Evolutionary conservation across 2,329 filamentous ascomycete genomes (phyloP), one percentile per base, ranked within the genome.

Genomic region (Macrophomina pseudophaseolina): DNA sequence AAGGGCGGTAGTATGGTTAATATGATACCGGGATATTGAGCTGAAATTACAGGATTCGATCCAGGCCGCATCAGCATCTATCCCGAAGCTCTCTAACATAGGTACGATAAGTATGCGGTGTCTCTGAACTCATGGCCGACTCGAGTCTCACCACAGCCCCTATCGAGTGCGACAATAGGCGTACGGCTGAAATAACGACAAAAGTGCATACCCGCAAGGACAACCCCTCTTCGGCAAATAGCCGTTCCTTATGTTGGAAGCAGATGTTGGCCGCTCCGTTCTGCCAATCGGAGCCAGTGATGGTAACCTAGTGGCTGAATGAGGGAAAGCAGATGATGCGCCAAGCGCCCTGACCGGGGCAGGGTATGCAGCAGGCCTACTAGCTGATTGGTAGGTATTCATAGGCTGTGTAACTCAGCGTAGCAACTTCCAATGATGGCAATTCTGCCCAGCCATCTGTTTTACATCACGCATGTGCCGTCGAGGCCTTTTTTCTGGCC

Each of bases 401-500:
- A 33, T 48, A 44, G 42, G 28, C 16, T 46, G 9, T n/a, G 56
- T 46, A n/a, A 18, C 56, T 44, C 8, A 23, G 8, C 14, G 5
- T 7, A 7, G 18, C 12, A 23, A 42, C 58, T 23, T 48, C 44
- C 58, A 62, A 51, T 49, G 16, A 28, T 5, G 30, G 12, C 42
- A 49, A 23, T 4, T 59, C 53, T 35, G 53, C 23, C 38, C 54
- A 59, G 54, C 54, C 38, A 23, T 44, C 38, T 46, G 38, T 44
- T 44, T 59, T 44, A 23, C 23, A 49, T 12, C 3, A 16, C 18
- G 16, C 6, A 23, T 42, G 56, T 35, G 46, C 28, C 40, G 46
- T 32, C 12, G 56, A 46, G 16, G 11, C 5, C n/a, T 51, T 53
- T 62, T 62, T 49, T 62, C n/a, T 49, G 58, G 58, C 58, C 58